Base-by-base conservation (phyloP, 1,284 basidiomycete species). In the Salmacisia buchloeana region DNA sequence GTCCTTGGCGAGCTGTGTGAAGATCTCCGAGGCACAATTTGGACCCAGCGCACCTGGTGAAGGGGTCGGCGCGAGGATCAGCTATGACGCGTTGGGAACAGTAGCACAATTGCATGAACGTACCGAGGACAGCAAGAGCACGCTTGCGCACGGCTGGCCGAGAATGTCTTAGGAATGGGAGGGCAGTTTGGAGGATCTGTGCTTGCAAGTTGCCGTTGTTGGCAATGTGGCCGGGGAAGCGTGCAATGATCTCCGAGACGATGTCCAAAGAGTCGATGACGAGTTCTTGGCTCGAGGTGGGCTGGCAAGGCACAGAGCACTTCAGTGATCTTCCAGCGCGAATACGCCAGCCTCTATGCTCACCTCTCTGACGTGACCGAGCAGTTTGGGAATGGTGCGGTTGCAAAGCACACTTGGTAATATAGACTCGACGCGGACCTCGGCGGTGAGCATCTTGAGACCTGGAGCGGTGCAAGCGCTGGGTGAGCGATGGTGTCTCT, bases 361-460 rank as follows among this genome's bases (percentile, higher is more conserved):
- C 21, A 27, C 39, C 34, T 41, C 38, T 31, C 49, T 54, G 49
- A 54, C 49, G 29, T 54, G 87, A 82, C 82, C 83, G 13, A 94
- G 84, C 10, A 96, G 83, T 76, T 89, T 90, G n/a, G 91, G 90
- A 0, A 89, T 87, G 54, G 97, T 83, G 81, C 89, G 92, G 56
- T 87, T 86, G 73, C 90, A 91, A n/a, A 89, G 88, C 39, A 87
- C 88, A 1, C 83, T 83, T 1, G 90, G 89, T 60, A 92, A 86
- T 69, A 86, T 87, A 58, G 89, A 88, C 61, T 90, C 88, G 7
- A 85, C 84, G 2, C 91, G 89, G 62, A 97, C 84, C 80, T 96
- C 92, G 18, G 89, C 85, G 0, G 93, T 92, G 72, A 97, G 93
- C 1, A 92, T 94, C 82, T 97, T 97, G 69, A 98, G 84, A 2